These are phyloP conservation scores for Trypanosoma avium DNA, from an alignment of 208 protist species.

Conservation along the genomic window DNA sequence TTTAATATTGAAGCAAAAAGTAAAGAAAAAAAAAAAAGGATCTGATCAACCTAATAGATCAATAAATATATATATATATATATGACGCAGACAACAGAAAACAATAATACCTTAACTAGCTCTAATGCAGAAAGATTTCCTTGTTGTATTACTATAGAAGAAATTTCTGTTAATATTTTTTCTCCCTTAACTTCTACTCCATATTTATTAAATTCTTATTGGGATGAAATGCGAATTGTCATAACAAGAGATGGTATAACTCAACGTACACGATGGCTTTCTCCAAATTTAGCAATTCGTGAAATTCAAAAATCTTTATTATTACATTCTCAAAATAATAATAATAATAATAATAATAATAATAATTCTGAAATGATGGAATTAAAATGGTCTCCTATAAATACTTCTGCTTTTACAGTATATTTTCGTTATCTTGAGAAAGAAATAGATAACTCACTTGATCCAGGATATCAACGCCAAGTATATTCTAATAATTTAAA, in stretches of 20 bases:
- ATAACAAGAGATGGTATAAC: slow-evolving; percentile 41
- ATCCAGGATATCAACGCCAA: slow-evolving; percentile 14
- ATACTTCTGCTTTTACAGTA: slow-evolving; percentile 53
- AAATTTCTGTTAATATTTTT: slow-evolving; percentile 38
- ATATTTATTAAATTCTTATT: slow-evolving; percentile 29
- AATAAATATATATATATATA: neutral
- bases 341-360: neutral
- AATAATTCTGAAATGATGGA: neutral
- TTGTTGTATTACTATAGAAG: slow-evolving; percentile 56
- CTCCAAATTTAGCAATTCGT: slow-evolving; percentile 28
- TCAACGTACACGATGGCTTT: slow-evolving; percentile 57
- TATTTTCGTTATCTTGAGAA: slow-evolving; percentile 32
- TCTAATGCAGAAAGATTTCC: slow-evolving; percentile 22
- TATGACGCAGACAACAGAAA: no score
- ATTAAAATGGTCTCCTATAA: slow-evolving; percentile 42
- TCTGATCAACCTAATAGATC: neutral
- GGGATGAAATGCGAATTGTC: slow-evolving; percentile 56
- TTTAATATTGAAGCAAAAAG: neutral
- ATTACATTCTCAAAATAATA: neutral
- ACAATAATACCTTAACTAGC: neutral
- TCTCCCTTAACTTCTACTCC: slow-evolving; percentile 7
- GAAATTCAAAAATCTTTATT: no score
- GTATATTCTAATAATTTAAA: slow-evolving; percentile 17
- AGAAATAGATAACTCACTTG: slow-evolving; percentile 7
- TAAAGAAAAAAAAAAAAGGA: neutral